Evolutionary conservation across 177 flowering plant genomes (phyloP).

Genomic region (Tripterygium wilfordii): DNA sequence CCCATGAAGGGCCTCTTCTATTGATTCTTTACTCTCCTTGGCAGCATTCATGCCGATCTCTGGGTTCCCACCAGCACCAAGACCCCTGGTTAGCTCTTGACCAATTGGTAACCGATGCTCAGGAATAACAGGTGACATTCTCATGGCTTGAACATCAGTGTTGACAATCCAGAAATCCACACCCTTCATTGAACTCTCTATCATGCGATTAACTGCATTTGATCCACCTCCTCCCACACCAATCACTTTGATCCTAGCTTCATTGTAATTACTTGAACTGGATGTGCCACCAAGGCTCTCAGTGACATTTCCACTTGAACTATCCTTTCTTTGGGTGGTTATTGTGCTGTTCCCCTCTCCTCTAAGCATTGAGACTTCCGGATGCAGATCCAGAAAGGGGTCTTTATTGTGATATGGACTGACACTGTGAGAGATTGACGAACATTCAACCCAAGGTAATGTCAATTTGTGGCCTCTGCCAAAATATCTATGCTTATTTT

Average conservation of each 20-base stretch:
- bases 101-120: constrained; percentile 89
- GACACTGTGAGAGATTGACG: constrained; percentile 46
- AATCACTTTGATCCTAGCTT: constrained; percentile 91
- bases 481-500: constrained; percentile 26
- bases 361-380: constrained; percentile 84
- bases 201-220: constrained; percentile 97
- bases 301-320: constrained; percentile 32
- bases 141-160: constrained; percentile 95
- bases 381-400: constrained; percentile 72
- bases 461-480: constrained; percentile 28
- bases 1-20: constrained; percentile 85
- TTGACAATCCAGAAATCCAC: constrained; percentile 99
- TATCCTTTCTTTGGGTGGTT: constrained; percentile 49
- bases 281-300: constrained; percentile 46
- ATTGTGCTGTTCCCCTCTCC: constrained; percentile 49
- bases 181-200: constrained; percentile 93
- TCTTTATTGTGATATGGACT: constrained; percentile 51
- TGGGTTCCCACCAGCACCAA: constrained; percentile 99
- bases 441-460: constrained; percentile 32
- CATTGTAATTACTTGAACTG: constrained; percentile 44
- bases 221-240: constrained; percentile 99
- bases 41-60: constrained; percentile 97
- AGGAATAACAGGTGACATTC: constrained; percentile 79
- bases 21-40: constrained; percentile 75
- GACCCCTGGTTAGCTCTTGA: constrained; percentile 88